Evolutionary conservation across 164 flowering plant species (phyloP).

Genomic region (Sedum album): DNA sequence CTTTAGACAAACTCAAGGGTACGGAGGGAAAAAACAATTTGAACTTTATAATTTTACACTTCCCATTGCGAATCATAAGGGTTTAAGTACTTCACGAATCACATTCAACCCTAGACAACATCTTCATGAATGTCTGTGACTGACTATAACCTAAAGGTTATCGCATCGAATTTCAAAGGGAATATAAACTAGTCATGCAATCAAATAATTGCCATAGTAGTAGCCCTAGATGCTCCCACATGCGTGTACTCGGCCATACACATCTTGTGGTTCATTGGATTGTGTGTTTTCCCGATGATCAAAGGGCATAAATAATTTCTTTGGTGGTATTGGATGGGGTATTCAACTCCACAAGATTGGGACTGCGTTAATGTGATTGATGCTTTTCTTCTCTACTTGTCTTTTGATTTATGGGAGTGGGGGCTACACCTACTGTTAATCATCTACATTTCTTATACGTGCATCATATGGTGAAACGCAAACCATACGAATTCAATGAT

Average conservation of each 20-base stretch:
- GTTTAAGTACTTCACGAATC: background rate
- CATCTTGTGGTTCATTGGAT: background rate
- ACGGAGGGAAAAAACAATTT: no score
- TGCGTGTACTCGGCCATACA: background rate
- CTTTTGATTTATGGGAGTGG: background rate
- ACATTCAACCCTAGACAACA: background rate
- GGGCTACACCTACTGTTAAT: background rate
- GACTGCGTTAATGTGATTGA: background rate
- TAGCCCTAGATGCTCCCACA: background rate
- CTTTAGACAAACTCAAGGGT: no score
- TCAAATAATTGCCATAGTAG: background rate
- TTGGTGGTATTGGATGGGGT: background rate
- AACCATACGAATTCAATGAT: background rate
- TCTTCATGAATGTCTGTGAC: background rate
- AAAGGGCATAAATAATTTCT: background rate
- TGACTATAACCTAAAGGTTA: background rate
- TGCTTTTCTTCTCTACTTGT: no score
- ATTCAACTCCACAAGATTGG: background rate
- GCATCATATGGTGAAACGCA: background rate
- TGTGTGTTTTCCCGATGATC: background rate
- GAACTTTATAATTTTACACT: background rate
- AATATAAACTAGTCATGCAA: background rate
- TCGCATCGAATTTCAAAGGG: background rate
- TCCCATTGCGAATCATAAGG: background rate
- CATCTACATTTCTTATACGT: background rate